Evolutionary conservation across 306 rosid species (phyloP).

Genomic region (Corylus americana): DNA sequence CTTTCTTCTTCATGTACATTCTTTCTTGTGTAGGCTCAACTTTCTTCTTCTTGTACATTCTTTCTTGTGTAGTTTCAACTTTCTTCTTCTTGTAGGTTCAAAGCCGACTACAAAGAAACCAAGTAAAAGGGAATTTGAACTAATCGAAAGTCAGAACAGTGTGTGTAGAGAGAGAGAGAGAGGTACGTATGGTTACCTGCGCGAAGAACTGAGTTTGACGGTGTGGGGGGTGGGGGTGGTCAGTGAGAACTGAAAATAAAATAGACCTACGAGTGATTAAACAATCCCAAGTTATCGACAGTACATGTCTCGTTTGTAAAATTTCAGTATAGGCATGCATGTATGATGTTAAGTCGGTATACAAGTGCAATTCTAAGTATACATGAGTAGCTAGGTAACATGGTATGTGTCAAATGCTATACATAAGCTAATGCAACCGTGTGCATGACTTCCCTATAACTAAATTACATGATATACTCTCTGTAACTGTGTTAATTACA

Average conservation of each 20-base stretch:
- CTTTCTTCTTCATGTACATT: slow-evolving; percentile 20
- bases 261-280: background rate
- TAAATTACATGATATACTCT: background rate
- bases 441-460: too few relatives aligned
- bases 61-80: background rate
- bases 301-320: background rate
- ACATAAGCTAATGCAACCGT: background rate
- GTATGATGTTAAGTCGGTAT: background rate
- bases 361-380: background rate
- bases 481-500: background rate
- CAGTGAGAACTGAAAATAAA: background rate
- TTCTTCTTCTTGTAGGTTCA: background rate
- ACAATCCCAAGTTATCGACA: background rate
- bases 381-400: background rate
- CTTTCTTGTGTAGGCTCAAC: background rate
- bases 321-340: background rate
- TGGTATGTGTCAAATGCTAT: background rate
- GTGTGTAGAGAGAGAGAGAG: background rate
- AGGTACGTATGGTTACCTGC: too few relatives aligned
- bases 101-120: slow-evolving; percentile 10
- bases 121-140: background rate
- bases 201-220: background rate
- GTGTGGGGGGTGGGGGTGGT: background rate
- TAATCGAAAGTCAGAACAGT: background rate
- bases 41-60: slow-evolving; percentile 18